Conservation (phyloP, 768 basidiomycete species). For the Leucocoprinus sp. region DNA sequence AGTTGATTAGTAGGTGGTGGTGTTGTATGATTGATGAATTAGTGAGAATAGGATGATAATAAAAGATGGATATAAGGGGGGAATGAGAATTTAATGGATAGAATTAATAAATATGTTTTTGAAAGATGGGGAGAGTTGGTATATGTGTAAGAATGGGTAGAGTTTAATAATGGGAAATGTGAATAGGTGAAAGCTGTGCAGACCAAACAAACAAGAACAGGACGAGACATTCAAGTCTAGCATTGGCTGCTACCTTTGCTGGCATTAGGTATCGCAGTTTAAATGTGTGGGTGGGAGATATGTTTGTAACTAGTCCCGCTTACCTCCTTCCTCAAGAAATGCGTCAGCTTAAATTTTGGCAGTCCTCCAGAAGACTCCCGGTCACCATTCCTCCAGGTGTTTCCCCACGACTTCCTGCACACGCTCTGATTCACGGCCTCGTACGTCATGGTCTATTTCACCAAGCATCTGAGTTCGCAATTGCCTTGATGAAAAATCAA, state of each 20-base stretch:
- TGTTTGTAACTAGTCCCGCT: slow-evolving; percentile 51
- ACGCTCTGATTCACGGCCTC: slow-evolving; percentile 57
- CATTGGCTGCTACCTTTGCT: slow-evolving; percentile 38
- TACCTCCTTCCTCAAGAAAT: slow-evolving; percentile 20
- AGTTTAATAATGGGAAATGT: too few species aligned
- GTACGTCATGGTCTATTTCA: slow-evolving; percentile 40
- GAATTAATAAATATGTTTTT: too few species aligned
- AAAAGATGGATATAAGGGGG: too few species aligned
- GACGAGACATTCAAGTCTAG: slow-evolving; percentile 15
- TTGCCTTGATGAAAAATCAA: slow-evolving; percentile 46
- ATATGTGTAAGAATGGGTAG: too few species aligned
- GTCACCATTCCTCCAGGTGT: slow-evolving; percentile 38
- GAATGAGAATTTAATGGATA: too few species aligned
- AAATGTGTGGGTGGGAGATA: slow-evolving; percentile 41
- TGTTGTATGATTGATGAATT: too few species aligned
- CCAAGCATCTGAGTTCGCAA: slow-evolving; percentile 41
- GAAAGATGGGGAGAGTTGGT: too few species aligned
- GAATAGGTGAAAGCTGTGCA: too few species aligned
- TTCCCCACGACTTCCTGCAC: slow-evolving; percentile 53
- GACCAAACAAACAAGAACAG: too few species aligned
- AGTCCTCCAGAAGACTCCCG: slow-evolving; percentile 8
- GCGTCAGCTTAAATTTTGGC: slow-evolving; percentile 8
- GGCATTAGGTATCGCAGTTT: slow-evolving; percentile 37
- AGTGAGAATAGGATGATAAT: too few species aligned
- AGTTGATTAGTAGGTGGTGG: too few species aligned